phyloP scores from a whole-genome alignment of 179 eudicot genomes.

The Actinidia polygama region DNA sequence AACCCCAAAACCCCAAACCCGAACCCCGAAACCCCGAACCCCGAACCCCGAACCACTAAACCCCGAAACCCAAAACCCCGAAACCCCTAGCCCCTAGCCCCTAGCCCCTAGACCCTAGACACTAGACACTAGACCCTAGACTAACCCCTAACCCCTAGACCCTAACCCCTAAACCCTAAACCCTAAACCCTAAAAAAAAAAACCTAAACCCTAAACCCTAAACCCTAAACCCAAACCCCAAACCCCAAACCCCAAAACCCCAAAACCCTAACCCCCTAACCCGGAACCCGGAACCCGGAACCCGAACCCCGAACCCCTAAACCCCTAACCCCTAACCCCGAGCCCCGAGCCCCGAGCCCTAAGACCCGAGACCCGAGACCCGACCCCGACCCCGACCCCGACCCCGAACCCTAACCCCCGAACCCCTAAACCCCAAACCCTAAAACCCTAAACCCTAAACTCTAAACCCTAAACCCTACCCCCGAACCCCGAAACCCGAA shows the following conservation, averaged over 20 bases:
- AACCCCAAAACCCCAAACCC: too few relatives aligned
- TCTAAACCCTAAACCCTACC: background rate
- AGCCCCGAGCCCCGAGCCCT: background rate
- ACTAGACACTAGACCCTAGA: slow-evolving; percentile 5
- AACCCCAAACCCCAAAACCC: background rate
- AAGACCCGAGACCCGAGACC: background rate
- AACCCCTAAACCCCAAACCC: background rate
- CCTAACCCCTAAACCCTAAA: background rate
- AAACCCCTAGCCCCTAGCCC: too few relatives aligned
- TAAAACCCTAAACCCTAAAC: background rate
- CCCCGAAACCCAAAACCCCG: too few relatives aligned
- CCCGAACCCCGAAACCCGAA: background rate
- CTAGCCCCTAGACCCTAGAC: too few relatives aligned
- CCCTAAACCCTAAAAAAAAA: background rate
- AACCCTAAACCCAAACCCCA: background rate
- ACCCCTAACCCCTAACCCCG: background rate
- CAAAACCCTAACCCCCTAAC: background rate
- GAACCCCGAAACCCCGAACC: too few relatives aligned
- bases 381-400: too few relatives aligned
- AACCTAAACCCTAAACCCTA: background rate
- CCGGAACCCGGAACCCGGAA: background rate
- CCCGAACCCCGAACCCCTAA: background rate
- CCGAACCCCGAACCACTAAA: too few relatives aligned
- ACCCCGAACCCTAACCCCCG: background rate
- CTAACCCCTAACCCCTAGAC: too few relatives aligned